A percentile compares a stretch with the other conserved stretches of the same genome.
Evolutionary conservation across 768 basidiomycete genomes (phyloP).

Genomic region (Lentinula sp.): DNA sequence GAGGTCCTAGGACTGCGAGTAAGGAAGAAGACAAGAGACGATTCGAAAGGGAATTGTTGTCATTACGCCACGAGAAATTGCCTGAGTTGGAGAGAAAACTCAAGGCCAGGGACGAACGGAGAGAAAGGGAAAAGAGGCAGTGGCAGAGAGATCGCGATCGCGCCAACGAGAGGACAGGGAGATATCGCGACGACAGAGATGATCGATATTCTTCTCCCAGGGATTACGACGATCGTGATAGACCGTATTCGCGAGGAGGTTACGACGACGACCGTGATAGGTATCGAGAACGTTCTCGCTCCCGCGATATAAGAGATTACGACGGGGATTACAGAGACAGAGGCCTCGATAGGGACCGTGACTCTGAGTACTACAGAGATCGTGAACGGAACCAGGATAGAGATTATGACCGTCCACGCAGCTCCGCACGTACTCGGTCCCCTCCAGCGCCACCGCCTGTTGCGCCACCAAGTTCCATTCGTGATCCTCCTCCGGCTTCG

Average conservation of each 20-base stretch:
- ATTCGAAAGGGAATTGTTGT: slow-evolving; percentile 82
- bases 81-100: slow-evolving; percentile 88
- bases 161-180: slow-evolving; percentile 75
- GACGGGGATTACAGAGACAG: slow-evolving; percentile 8
- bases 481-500: slow-evolving; percentile 46
- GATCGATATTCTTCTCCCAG: slow-evolving; percentile 30
- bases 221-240: slow-evolving; percentile 31
- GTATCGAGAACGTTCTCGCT: neutral
- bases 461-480: slow-evolving; percentile 28
- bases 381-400: slow-evolving; percentile 26
- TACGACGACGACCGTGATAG: slow-evolving; percentile 35
- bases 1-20: slow-evolving; percentile 61
- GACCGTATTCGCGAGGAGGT: slow-evolving; percentile 11
- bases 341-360: slow-evolving; percentile 19
- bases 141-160: slow-evolving; percentile 76
- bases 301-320: slow-evolving; percentile 3
- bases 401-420: slow-evolving; percentile 40
- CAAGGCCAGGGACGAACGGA: slow-evolving; percentile 70
- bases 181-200: slow-evolving; percentile 51
- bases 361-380: slow-evolving; percentile 19
- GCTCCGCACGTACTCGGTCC: slow-evolving; percentile 31
- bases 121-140: slow-evolving; percentile 72
- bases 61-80: slow-evolving; percentile 83
- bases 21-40: slow-evolving; percentile 84
- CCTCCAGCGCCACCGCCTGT: slow-evolving; percentile 48